A percentile compares a stretch with the other conserved stretches of the same genome.
These are phyloP conservation scores for Malassezia vespertilionis DNA, from an alignment of 1,284 basidiomycete genomes.

Conservation along the genomic window DNA sequence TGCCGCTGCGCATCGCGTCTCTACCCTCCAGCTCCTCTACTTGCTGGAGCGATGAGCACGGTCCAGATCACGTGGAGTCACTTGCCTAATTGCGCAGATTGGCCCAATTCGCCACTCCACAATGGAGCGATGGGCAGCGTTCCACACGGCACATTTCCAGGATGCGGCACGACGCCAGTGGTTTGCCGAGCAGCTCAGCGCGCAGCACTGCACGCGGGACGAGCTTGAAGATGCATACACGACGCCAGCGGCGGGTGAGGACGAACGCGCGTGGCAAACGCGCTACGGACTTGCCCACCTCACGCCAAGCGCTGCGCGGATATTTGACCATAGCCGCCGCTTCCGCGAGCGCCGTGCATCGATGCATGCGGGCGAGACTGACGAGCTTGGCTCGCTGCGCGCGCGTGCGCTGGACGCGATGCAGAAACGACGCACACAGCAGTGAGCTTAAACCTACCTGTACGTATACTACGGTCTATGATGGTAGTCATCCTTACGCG, in stretches of 20 bases:
- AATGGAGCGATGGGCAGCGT: slow-evolving; percentile 1
- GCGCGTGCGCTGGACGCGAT: slow-evolving; percentile 7
- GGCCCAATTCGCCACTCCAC: neutral
- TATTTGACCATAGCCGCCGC: slow-evolving; percentile 15
- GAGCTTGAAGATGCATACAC: slow-evolving; percentile 13
- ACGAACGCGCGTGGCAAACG: slow-evolving; percentile 9
- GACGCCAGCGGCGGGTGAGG: slow-evolving; percentile 1
- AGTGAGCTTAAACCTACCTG: neutral
- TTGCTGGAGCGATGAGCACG: no score
- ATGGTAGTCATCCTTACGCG: slow-evolving; percentile 20
- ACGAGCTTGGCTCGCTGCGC: slow-evolving; percentile 5
- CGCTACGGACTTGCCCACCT: slow-evolving; percentile 14
- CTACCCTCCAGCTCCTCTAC: no score
- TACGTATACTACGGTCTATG: slow-evolving; percentile 3
- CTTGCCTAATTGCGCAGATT: neutral
- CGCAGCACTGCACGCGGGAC: neutral
- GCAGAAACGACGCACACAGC: neutral
- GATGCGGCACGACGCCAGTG: slow-evolving; percentile 8
- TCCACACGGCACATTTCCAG: slow-evolving; percentile 13
- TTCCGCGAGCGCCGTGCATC: slow-evolving; percentile 10
- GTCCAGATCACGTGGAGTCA: no score
- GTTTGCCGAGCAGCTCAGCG: slow-evolving; percentile 1
- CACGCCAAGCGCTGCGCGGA: slow-evolving; percentile 14
- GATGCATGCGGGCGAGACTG: neutral
- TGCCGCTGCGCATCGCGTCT: no score